These are phyloP conservation scores for Fusarium xyrophilum DNA, from an alignment of 2,329 filamentous ascomycete species.

Conservation along the genomic window DNA sequence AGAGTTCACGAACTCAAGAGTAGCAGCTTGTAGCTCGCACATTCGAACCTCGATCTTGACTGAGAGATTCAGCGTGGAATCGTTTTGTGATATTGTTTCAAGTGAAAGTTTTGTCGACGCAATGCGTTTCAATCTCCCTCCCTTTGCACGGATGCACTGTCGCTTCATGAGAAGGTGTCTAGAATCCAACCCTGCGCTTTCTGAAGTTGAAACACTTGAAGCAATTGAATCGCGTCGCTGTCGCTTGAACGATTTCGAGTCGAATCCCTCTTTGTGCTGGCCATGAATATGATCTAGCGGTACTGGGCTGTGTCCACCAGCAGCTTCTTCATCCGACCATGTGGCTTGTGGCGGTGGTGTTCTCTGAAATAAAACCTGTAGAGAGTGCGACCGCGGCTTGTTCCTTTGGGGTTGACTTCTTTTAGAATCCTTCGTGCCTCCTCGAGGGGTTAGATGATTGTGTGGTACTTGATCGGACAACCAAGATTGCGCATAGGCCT, in stretches of 20 bases:
- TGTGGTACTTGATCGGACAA: background rate
- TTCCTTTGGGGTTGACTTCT: background rate
- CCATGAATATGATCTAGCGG: background rate
- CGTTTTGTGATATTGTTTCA: conserved; percentile 34
- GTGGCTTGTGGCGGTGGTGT: conserved; percentile 23
- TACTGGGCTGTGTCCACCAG: background rate
- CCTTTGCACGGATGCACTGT: conserved; percentile 21
- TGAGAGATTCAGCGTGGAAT: conserved; percentile 27
- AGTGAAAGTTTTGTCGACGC: conserved; percentile 38
- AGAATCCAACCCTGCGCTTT: conserved; percentile 19
- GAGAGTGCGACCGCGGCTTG: conserved; percentile 23
- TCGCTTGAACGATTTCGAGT: conserved; percentile 8
- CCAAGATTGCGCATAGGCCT: background rate
- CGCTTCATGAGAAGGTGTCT: conserved; percentile 33
- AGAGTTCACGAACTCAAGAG: conserved; percentile 12
- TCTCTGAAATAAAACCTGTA: conserved; percentile 30
- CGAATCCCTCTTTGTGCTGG: background rate
- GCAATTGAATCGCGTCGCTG: conserved; percentile 12
- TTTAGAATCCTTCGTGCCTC: background rate
- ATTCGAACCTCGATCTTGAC: conserved; percentile 8
- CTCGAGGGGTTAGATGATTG: background rate
- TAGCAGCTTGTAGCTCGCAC: conserved; percentile 9
- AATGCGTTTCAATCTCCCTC: conserved; percentile 31
- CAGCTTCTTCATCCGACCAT: background rate
- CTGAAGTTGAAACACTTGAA: conserved; percentile 1